These are phyloP conservation scores for Mycotypha africana DNA, from an alignment of 371 early-diverging fungal genomes.

Conservation along the genomic window DNA sequence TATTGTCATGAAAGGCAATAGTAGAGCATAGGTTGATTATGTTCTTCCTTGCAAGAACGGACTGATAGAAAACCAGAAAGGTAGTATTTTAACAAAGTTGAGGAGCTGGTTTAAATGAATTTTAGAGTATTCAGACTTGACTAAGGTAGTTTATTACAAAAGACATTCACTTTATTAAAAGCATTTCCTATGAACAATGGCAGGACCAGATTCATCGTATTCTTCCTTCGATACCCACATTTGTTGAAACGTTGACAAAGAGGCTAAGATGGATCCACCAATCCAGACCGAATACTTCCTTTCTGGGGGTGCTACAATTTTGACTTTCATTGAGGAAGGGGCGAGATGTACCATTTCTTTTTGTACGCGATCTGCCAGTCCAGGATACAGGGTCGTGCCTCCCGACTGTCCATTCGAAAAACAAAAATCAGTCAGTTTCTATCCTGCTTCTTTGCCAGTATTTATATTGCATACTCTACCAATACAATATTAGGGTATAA, in stretches of 20 bases:
- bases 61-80: too few relatives aligned
- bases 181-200: constrained; percentile 98
- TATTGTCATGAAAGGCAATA: too few relatives aligned
- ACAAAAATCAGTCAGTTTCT: too few relatives aligned
- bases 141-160: too few relatives aligned
- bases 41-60: constrained; percentile 23
- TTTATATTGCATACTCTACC: too few relatives aligned
- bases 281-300: constrained; percentile 99
- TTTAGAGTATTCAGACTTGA: too few relatives aligned
- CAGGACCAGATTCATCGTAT: constrained; percentile 97
- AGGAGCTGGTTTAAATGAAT: too few relatives aligned
- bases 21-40: neutral
- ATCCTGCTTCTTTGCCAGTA: too few relatives aligned
- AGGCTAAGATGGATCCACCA: constrained; percentile 99
- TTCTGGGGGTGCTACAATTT: constrained; percentile 99
- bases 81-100: too few relatives aligned
- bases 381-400: constrained; percentile 95
- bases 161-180: too few relatives aligned
- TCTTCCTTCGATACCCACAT: constrained; percentile 98
- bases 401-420: constrained; percentile 29
- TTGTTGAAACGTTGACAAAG: constrained; percentile 98
- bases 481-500: constrained; percentile 96
- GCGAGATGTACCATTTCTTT: constrained; percentile 98
- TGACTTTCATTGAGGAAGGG: constrained; percentile 98
- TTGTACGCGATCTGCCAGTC: constrained; percentile 97